A percentile compares a stretch with the other conserved stretches of the same genome.
phyloP scores from a whole-genome alignment of 306 rosid species.

The Quercus robur region DNA sequence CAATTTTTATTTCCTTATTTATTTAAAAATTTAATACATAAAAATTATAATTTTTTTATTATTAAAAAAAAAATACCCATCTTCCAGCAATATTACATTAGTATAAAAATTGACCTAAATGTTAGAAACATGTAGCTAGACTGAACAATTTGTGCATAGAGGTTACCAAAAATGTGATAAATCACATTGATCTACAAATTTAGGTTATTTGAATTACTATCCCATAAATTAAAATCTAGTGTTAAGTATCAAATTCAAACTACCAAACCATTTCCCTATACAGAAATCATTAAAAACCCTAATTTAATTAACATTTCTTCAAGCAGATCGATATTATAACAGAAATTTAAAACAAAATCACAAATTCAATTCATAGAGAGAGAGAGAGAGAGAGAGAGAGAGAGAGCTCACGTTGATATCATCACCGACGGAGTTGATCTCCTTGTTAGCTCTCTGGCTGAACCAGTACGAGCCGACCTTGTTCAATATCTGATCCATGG shows the following conservation, averaged over 20 bases:
- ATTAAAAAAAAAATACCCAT: no score
- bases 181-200: not conserved
- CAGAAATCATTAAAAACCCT: not conserved
- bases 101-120: no score
- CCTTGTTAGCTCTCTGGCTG: slow-evolving; percentile 65
- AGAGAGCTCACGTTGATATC: slow-evolving; percentile 56
- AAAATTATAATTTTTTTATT: no score
- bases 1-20: no score
- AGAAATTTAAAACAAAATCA: not conserved
- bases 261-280: not conserved
- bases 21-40: no score
- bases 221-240: not conserved
- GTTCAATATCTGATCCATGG: slow-evolving; percentile 81
- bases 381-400: not conserved
- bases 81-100: no score
- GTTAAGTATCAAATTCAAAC: slow-evolving; percentile 2
- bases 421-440: slow-evolving; percentile 69
- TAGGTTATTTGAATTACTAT: not conserved
- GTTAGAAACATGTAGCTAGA: no score
- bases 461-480: slow-evolving; percentile 95
- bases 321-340: not conserved
- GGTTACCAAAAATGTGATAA: not conserved
- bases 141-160: no score
- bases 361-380: not conserved
- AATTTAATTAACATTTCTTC: not conserved